Conservation (phyloP, 176 grass and related monocot species). For the Bonia amplexicaulis region DNA sequence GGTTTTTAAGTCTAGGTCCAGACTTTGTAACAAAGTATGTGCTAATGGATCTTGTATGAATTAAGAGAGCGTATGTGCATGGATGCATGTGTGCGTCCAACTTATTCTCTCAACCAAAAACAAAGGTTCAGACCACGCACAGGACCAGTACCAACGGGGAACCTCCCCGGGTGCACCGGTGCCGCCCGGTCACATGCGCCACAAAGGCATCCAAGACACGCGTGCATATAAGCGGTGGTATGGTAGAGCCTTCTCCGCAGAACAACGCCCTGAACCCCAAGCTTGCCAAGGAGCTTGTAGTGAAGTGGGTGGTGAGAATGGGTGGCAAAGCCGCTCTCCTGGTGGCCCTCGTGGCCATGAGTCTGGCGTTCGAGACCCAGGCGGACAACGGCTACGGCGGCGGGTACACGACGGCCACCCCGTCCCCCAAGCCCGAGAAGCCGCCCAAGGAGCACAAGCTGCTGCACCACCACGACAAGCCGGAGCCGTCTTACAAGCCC, state of each 20-base stretch:
- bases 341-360: slow-evolving; percentile 54
- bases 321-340: slow-evolving; percentile 39
- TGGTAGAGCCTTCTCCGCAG: not conserved
- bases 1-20: too few relatives aligned
- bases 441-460: slow-evolving; percentile 34
- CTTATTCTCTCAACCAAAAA: too few relatives aligned
- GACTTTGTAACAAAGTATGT: too few relatives aligned
- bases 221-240: slow-evolving; percentile 34
- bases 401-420: slow-evolving; percentile 29
- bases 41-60: too few relatives aligned
- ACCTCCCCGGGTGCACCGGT: not conserved
- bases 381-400: slow-evolving; percentile 35
- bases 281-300: not conserved
- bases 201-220: slow-evolving; percentile 1
- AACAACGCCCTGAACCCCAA: not conserved
- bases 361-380: slow-evolving; percentile 41
- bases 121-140: not conserved
- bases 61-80: too few relatives aligned
- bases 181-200: not conserved
- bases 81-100: too few relatives aligned
- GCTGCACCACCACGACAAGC: not conserved
- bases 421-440: slow-evolving; percentile 27
- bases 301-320: slow-evolving; percentile 9
- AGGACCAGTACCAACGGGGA: slow-evolving; percentile 9
- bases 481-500: not conserved